These are phyloP conservation scores for Perilla frutescens DNA, from an alignment of 257 asterid genomes.

Conservation along the genomic window DNA sequence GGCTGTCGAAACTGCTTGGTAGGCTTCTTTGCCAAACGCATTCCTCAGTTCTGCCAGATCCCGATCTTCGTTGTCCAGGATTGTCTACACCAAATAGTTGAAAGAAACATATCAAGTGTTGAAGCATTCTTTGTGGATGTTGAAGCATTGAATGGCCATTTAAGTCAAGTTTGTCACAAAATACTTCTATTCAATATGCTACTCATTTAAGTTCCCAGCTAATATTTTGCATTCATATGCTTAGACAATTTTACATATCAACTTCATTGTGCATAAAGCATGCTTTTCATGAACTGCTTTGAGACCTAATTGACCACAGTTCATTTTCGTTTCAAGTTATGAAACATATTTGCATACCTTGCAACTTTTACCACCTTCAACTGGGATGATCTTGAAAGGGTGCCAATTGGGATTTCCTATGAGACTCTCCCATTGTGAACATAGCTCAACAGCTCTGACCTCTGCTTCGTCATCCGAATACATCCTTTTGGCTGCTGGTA, in stretches of 20 bases:
- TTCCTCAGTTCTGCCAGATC: slow-evolving; percentile 49
- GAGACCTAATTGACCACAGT: neutral
- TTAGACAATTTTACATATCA: neutral
- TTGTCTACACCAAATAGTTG: slow-evolving; percentile 42
- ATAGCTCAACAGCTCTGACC: slow-evolving; percentile 50
- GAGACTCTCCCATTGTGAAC: slow-evolving; percentile 69
- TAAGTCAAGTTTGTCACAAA: neutral
- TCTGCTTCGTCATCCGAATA: slow-evolving; percentile 49
- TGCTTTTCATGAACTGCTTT: neutral
- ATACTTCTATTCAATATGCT: neutral
- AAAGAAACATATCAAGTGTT: neutral
- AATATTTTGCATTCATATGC: neutral
- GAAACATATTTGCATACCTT: slow-evolving; percentile 26
- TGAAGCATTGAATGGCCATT: neutral
- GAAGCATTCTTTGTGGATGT: neutral
- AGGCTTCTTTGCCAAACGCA: slow-evolving; percentile 54
- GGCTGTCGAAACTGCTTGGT: slow-evolving; percentile 60
- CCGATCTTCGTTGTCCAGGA: slow-evolving; percentile 57
- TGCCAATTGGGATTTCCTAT: slow-evolving; percentile 77
- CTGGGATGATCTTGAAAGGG: slow-evolving; percentile 49
- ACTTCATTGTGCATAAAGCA: neutral
- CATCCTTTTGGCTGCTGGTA: slow-evolving; percentile 64
- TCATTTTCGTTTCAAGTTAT: neutral
- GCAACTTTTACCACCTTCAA: slow-evolving; percentile 29
- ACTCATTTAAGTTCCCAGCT: neutral